These are phyloP conservation scores for Colletotrichum sp. DNA, from an alignment of 2,329 filamentous ascomycete genomes.

Conservation along the genomic window DNA sequence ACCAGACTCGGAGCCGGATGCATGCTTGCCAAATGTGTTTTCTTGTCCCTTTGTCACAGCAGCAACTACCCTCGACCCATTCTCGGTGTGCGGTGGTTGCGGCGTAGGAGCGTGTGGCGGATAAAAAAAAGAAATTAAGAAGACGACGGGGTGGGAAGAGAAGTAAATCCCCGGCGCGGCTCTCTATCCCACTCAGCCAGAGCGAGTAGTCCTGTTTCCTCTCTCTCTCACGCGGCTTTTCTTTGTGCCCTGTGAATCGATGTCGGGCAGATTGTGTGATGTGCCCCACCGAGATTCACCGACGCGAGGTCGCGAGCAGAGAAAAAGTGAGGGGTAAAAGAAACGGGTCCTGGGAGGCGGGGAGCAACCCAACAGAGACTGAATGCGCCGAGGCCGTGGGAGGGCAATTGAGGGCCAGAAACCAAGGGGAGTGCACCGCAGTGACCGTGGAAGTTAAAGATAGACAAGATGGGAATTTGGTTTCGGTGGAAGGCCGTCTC, in stretches of 20 bases:
- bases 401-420: conserved; percentile 11
- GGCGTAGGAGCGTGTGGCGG: not conserved
- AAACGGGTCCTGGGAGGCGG: conserved; percentile 15
- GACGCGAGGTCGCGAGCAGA: conserved; percentile 19
- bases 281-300: conserved; percentile 26
- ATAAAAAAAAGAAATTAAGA: not conserved
- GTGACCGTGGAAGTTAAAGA: not conserved
- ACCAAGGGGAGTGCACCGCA: not conserved
- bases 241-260: conserved; percentile 11
- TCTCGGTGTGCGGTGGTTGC: conserved; percentile 10
- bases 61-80: conserved; percentile 18
- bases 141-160: not conserved
- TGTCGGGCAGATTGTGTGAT: conserved; percentile 21
- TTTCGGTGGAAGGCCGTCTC: conserved; percentile 10
- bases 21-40: conserved; percentile 32
- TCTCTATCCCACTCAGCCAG: not conserved
- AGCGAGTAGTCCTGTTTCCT: not conserved
- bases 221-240: conserved; percentile 8
- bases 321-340: conserved; percentile 23
- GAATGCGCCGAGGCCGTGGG: conserved; percentile 8
- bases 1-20: conserved; percentile 43
- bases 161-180: not conserved
- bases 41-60: conserved; percentile 19
- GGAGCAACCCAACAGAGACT: conserved; percentile 2
- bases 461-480: not conserved